A percentile compares a stretch with the other conserved stretches of the same genome.
Conservation (phyloP, 352 stramenopile species). For the Pythium guiyangense region DNA sequence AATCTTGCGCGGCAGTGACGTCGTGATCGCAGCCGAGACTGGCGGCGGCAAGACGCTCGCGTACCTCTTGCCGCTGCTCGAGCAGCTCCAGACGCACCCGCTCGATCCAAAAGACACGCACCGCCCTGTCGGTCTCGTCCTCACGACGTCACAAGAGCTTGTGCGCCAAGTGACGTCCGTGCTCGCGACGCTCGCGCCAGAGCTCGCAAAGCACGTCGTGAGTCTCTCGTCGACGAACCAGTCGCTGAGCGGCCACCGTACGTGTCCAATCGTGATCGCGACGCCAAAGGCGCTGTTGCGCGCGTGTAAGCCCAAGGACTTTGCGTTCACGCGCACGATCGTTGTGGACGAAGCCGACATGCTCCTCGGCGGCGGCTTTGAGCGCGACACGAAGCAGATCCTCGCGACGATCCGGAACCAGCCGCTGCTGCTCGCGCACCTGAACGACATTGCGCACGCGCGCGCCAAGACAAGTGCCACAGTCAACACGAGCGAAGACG, state of each 20-base stretch:
- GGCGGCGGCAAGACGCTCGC: constrained; percentile 95
- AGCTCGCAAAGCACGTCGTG: constrained; percentile 28
- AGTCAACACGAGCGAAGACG: constrained; percentile 4
- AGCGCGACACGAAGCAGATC: constrained; percentile 79
- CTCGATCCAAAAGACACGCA: constrained; percentile 32
- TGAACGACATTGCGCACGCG: constrained; percentile 32
- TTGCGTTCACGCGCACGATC: constrained; percentile 70
- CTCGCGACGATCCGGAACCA: constrained; percentile 78
- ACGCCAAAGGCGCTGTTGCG: constrained; percentile 63
- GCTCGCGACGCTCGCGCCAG: constrained; percentile 31
- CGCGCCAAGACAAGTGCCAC: not conserved
- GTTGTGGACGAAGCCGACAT: constrained; percentile 83
- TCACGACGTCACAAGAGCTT: constrained; percentile 87
- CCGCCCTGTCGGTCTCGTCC: constrained; percentile 58
- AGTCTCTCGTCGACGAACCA: constrained; percentile 58
- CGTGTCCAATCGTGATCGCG: constrained; percentile 52
- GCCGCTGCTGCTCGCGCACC: constrained; percentile 32
- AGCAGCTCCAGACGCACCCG: constrained; percentile 36
- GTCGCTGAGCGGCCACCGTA: constrained; percentile 25
- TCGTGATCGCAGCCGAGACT: constrained; percentile 94
- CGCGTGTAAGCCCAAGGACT: constrained; percentile 58
- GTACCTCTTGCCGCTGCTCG: constrained; percentile 92
- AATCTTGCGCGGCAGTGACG: constrained; percentile 52
- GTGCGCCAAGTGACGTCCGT: constrained; percentile 65
- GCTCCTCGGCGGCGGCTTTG: constrained; percentile 67